Evolutionary conservation across 768 basidiomycete species (phyloP).

Genomic region (Trametes sanguinea): DNA sequence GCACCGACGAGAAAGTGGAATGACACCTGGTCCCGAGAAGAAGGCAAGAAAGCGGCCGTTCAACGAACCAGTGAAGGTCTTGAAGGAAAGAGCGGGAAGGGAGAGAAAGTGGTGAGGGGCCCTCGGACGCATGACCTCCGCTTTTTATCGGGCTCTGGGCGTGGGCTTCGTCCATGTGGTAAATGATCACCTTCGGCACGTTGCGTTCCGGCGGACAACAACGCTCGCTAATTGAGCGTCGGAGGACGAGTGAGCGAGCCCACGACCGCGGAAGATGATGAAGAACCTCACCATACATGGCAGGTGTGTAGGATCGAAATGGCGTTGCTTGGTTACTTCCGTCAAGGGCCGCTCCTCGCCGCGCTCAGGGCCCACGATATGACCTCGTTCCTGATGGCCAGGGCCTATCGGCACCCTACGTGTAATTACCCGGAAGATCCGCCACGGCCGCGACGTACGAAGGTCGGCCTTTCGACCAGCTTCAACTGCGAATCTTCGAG

Average conservation of each 20-base stretch:
- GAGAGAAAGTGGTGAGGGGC: conserved; percentile 7
- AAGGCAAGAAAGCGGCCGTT: conserved; percentile 42
- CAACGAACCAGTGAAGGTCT: conserved; percentile 43
- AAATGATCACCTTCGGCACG: conserved; percentile 4
- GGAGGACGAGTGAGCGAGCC: conserved; percentile 3
- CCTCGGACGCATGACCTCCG: background rate
- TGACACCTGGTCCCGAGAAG: conserved; percentile 50
- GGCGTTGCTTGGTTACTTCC: conserved; percentile 17
- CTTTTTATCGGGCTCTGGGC: conserved; percentile 3
- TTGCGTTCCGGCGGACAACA: conserved; percentile 7
- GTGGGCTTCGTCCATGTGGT: background rate
- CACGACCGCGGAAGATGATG: background rate
- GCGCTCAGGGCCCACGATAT: background rate
- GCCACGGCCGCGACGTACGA: conserved; percentile 2
- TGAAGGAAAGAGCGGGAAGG: conserved; percentile 23
- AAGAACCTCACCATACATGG: conserved; percentile 7
- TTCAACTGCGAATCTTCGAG: background rate
- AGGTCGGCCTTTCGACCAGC: background rate
- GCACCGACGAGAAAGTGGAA: conserved; percentile 26
- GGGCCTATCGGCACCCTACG: background rate
- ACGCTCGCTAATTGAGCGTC: background rate
- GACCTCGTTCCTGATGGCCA: conserved; percentile 17
- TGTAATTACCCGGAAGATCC: conserved; percentile 7
- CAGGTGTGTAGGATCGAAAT: conserved; percentile 20
- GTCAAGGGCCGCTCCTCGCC: background rate